A percentile compares a stretch with the other conserved stretches of the same genome.
These are phyloP conservation scores for Fraxinus albicans DNA, from an alignment of 305 asterid genomes.

Conservation along the genomic window DNA sequence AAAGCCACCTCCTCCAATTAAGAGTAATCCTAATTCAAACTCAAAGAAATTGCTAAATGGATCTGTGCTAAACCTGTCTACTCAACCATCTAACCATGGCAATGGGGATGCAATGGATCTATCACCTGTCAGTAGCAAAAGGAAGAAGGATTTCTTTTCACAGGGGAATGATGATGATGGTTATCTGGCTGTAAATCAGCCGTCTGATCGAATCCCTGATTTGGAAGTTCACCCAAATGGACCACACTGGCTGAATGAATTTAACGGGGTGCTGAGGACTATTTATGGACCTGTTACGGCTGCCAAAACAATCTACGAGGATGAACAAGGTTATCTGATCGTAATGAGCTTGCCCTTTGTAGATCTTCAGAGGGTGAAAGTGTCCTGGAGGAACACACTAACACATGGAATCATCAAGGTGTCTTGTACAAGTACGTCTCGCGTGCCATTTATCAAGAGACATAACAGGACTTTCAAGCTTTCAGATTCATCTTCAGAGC, in stretches of 20 bases:
- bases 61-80: conserved; percentile 57
- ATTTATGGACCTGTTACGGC: conserved; percentile 88
- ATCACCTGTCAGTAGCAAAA: conserved; percentile 51
- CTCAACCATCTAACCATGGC: conserved; percentile 51
- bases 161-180: conserved; percentile 53
- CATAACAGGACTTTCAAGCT: conserved; percentile 75
- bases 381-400: conserved; percentile 82
- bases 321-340: conserved; percentile 64
- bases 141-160: conserved; percentile 62
- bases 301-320: conserved; percentile 82
- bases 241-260: conserved; percentile 70
- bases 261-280: conserved; percentile 67
- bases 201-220: conserved; percentile 48
- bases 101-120: conserved; percentile 55
- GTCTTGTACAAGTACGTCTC: conserved; percentile 64
- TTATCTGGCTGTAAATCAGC: conserved; percentile 39
- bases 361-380: conserved; percentile 80
- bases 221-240: conserved; percentile 52
- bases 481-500: conserved; percentile 64
- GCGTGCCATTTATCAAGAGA: conserved; percentile 63
- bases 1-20: conserved; percentile 41
- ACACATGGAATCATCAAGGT: conserved; percentile 79
- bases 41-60: conserved; percentile 65
- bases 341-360: conserved; percentile 81
- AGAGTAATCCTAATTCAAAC: conserved; percentile 42